Conservation (phyloP, 345 rosid genomes). For the Eucalyptus sideroxylon region DNA sequence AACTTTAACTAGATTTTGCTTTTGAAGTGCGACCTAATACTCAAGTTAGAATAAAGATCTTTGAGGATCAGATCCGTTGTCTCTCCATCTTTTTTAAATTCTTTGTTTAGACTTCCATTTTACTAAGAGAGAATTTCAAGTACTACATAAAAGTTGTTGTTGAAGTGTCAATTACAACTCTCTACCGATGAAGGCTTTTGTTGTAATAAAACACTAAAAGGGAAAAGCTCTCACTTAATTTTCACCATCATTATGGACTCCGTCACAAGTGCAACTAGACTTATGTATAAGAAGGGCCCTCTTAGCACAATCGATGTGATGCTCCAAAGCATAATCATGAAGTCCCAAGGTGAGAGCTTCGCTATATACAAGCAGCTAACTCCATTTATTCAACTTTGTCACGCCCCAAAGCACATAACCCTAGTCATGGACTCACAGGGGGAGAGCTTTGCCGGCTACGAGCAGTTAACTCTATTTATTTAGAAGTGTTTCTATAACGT, state of each 20-base stretch:
- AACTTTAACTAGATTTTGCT: neutral
- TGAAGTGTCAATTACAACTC: neutral
- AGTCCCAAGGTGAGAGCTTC: neutral
- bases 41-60: neutral
- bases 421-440: neutral
- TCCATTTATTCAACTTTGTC: neutral
- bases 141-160: rapidly evolving
- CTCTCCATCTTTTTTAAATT: neutral
- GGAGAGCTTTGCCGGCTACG: neutral
- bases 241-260: neutral
- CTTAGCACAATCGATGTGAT: neutral
- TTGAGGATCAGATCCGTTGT: rapidly evolving
- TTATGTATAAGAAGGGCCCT: neutral
- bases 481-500: neutral
- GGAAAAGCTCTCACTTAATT: neutral
- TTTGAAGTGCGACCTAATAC: neutral
- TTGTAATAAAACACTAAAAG: neutral
- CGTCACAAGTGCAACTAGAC: neutral
- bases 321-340: neutral
- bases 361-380: neutral
- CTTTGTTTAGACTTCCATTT: neutral
- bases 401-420: neutral
- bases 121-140: neutral
- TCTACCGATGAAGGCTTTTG: neutral
- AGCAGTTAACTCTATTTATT: neutral